Evolutionary conservation across 2,329 filamentous ascomycete genomes (phyloP).

Genomic region (Neopestalotiopsis sp.): DNA sequence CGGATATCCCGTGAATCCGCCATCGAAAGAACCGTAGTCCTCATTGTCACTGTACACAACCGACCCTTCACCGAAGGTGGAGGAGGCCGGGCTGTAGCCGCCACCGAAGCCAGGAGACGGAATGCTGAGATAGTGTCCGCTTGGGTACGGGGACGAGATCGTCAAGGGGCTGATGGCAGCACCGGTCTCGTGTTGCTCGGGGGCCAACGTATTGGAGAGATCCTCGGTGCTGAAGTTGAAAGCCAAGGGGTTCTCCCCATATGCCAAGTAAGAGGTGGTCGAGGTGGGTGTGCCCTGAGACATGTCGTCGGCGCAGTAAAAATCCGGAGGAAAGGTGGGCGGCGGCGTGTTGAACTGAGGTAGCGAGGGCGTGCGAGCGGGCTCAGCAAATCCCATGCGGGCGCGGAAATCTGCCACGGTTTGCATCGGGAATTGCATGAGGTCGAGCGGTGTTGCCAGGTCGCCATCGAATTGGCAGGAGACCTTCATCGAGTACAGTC

Average conservation of each 20-base stretch:
- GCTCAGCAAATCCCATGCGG: constrained; percentile 71
- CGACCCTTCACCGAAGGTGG: constrained; percentile 65
- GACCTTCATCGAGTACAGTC: constrained; percentile 72
- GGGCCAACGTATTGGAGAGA: constrained; percentile 56
- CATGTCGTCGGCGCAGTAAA: constrained; percentile 48
- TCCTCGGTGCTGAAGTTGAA: constrained; percentile 71
- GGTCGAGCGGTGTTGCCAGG: constrained; percentile 63
- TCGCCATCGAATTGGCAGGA: constrained; percentile 61
- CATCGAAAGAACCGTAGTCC: constrained; percentile 57
- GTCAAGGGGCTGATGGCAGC: constrained; percentile 59
- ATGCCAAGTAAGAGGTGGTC: constrained; percentile 53
- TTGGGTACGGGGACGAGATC: constrained; percentile 59
- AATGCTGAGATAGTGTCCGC: constrained; percentile 64
- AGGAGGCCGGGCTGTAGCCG: constrained; percentile 67
- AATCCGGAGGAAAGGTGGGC: constrained; percentile 45
- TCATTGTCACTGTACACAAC: constrained; percentile 67
- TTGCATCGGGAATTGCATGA: constrained; percentile 77
- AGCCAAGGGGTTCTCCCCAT: constrained; percentile 54
- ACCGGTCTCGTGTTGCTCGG: constrained; percentile 47
- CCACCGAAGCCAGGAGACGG: constrained; percentile 63
- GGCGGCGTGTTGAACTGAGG: constrained; percentile 57
- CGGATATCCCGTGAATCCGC: constrained; percentile 49
- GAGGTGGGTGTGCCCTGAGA: constrained; percentile 46
- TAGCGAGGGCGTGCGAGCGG: constrained; percentile 63
- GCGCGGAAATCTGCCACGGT: constrained; percentile 71